phyloP scores from a whole-genome alignment of 495 filamentous ascomycete genomes.

The Penicillium dipodomyicola region DNA sequence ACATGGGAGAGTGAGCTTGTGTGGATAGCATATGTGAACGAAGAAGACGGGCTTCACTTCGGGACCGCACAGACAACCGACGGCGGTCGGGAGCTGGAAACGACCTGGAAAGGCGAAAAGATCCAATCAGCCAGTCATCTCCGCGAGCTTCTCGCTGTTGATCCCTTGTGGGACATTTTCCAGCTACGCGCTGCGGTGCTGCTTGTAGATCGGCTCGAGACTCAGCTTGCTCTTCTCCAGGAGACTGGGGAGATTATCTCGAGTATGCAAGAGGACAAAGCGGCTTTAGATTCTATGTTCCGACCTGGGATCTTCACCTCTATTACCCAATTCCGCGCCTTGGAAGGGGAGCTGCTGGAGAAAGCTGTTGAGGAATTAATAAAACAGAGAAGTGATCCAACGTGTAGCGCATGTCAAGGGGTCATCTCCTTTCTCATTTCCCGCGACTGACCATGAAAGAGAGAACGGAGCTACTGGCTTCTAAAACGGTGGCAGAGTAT shows the following conservation, averaged over 20 bases:
- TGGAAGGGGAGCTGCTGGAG: conserved; percentile 60
- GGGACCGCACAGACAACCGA: conserved; percentile 66
- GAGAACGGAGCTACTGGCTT: conserved; percentile 45
- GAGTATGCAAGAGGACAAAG: conserved; percentile 27
- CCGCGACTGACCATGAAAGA: conserved; percentile 22
- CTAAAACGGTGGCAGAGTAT: conserved; percentile 43
- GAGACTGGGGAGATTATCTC: conserved; percentile 41
- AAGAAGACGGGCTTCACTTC: conserved; percentile 82
- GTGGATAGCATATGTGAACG: conserved; percentile 71
- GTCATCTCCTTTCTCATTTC: background rate
- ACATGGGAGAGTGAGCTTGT: conserved; percentile 73
- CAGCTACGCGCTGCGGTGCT: conserved; percentile 66
- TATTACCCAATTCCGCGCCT: conserved; percentile 49
- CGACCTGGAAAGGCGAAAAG: conserved; percentile 64
- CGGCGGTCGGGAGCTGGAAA: conserved; percentile 62
- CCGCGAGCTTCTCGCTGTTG: conserved; percentile 48
- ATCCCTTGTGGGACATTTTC: conserved; percentile 65
- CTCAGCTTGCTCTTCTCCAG: conserved; percentile 59
- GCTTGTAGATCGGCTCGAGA: conserved; percentile 59
- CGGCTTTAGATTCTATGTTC: conserved; percentile 32
- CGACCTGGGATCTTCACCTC: conserved; percentile 39
- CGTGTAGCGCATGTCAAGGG: background rate
- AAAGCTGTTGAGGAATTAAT: conserved; percentile 53
- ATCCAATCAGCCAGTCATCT: conserved; percentile 50
- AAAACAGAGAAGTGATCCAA: conserved; percentile 53